A percentile compares a stretch with the other conserved stretches of the same genome.
Evolutionary conservation across 345 rosid genomes (phyloP).

Genomic region (Carallia brachiata): DNA sequence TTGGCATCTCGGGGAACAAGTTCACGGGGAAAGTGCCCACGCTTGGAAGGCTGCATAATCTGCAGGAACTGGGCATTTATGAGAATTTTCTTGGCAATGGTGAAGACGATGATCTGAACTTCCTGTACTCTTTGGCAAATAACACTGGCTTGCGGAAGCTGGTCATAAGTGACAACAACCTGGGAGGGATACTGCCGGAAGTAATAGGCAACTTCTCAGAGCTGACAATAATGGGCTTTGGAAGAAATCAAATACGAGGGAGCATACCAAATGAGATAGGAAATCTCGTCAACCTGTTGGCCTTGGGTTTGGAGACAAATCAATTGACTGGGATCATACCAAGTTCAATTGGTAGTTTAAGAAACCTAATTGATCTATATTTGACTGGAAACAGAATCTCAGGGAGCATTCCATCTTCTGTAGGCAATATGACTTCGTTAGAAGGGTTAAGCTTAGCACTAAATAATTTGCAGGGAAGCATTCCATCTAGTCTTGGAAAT

Average conservation of each 20-base stretch:
- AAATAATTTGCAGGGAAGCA: conserved; percentile 15
- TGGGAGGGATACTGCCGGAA: conserved; percentile 20
- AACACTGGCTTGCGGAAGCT: not conserved
- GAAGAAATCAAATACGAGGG: conserved; percentile 13
- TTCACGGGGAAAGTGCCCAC: conserved; percentile 17
- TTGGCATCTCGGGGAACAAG: not conserved
- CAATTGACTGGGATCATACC: conserved; percentile 14
- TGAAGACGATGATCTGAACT: conserved; percentile 7
- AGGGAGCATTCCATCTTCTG: conserved; percentile 13
- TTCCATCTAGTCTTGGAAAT: conserved; percentile 12
- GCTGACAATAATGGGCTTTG: not conserved
- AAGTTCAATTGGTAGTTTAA: not conserved
- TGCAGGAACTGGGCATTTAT: not conserved
- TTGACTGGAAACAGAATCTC: conserved; percentile 2
- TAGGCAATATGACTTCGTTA: conserved; percentile 10
- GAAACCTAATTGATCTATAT: not conserved
- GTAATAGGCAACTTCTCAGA: conserved; percentile 17
- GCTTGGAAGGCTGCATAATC: conserved; percentile 12
- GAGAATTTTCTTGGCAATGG: conserved; percentile 17
- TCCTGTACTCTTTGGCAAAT: conserved; percentile 9
- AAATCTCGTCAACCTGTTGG: conserved; percentile 7
- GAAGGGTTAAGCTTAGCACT: not conserved
- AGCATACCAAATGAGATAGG: conserved; percentile 7
- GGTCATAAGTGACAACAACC: not conserved
- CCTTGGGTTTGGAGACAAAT: not conserved